Percentiles rank a stretch among this genome's conserved stretches.
Evolutionary conservation across 768 basidiomycete species (phyloP).

Genomic region (Dictyophora rubrovolvata): DNA sequence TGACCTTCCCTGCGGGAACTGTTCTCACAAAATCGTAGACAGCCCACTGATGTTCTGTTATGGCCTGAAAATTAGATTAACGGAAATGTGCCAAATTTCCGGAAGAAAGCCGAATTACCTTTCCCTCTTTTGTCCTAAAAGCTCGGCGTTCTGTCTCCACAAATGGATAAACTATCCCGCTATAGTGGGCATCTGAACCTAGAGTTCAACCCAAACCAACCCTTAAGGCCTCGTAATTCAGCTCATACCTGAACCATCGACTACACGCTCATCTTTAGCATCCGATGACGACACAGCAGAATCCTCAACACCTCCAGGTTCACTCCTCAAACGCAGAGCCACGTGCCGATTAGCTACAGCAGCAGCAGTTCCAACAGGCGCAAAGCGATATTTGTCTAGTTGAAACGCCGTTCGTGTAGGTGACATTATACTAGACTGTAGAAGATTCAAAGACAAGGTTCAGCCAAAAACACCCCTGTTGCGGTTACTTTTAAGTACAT

Average conservation of each 20-base stretch:
- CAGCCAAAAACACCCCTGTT: background rate
- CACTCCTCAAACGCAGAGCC: too few species aligned
- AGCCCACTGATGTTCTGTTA: conserved; percentile 48
- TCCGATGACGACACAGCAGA: too few species aligned
- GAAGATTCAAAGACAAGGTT: background rate
- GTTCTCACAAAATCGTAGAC: conserved; percentile 45
- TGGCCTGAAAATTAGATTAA: conserved; percentile 26
- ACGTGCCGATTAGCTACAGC: too few species aligned
- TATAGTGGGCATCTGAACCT: background rate
- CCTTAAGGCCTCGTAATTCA: too few species aligned
- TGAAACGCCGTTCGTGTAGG: background rate
- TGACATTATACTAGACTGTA: background rate
- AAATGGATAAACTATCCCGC: conserved; percentile 1
- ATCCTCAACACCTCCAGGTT: too few species aligned
- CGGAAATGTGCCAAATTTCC: background rate
- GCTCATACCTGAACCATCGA: too few species aligned
- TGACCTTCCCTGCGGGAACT: conserved; percentile 42
- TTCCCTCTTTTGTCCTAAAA: conserved; percentile 21
- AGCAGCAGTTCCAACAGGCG: background rate
- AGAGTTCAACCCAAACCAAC: background rate
- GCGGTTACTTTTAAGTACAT: too few species aligned
- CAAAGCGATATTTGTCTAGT: background rate
- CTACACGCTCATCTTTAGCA: too few species aligned
- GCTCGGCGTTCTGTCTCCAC: conserved; percentile 11
- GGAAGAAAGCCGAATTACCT: conserved; percentile 14